Evolutionary conservation across 257 asterid genomes (phyloP).

Genomic region (Rubia yunnanensis): DNA sequence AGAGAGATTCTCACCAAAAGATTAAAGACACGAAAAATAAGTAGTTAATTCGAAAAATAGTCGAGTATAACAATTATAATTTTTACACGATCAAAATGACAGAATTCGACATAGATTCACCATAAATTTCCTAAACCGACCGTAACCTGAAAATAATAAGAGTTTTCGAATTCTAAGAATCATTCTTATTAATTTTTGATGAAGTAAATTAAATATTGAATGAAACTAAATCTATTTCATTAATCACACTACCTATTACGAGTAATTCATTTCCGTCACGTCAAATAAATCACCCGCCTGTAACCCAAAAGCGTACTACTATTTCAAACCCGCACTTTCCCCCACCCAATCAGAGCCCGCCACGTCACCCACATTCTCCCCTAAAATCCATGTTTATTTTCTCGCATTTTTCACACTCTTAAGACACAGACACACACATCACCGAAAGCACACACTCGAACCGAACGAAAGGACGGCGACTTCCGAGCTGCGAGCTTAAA

Average conservation of each 20-base stretch:
- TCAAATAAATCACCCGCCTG: conserved; percentile 7
- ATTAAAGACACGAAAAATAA: too few relatives aligned
- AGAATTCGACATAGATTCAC: too few relatives aligned
- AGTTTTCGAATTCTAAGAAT: not conserved
- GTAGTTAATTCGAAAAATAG: too few relatives aligned
- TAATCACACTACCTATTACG: not conserved
- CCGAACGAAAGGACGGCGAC: not conserved
- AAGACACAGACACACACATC: not conserved
- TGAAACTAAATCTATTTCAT: not conserved
- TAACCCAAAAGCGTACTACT: conserved; percentile 2
- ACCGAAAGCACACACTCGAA: not conserved
- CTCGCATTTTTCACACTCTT: not conserved
- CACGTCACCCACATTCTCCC: conserved; percentile 10
- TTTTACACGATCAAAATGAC: too few relatives aligned
- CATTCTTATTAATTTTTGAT: not conserved
- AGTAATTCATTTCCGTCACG: conserved; percentile 2
- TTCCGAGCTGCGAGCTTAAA: not conserved
- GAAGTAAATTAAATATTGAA: too few relatives aligned
- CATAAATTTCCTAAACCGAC: too few relatives aligned
- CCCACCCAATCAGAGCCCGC: conserved; percentile 5
- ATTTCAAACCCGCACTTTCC: not conserved
- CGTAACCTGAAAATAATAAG: too few relatives aligned
- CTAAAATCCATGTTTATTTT: not conserved
- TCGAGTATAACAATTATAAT: too few relatives aligned
- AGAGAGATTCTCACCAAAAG: too few relatives aligned